Conservation (phyloP, 176 grass and related monocot species). For the Luzula sylvatica region DNA sequence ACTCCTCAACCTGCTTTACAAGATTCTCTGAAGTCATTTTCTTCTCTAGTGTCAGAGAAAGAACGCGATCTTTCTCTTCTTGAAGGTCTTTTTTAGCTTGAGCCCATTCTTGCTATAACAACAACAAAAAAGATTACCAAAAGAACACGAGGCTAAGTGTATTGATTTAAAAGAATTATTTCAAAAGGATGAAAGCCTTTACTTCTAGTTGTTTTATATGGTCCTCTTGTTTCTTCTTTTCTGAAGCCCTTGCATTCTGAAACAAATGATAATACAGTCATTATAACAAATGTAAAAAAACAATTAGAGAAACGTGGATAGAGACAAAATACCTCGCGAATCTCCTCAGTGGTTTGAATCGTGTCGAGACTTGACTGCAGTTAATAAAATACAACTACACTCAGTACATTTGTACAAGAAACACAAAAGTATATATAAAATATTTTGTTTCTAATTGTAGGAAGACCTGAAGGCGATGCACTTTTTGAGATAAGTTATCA, state of each 20-base stretch:
- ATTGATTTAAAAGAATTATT: slow-evolving; percentile 3
- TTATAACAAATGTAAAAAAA: slow-evolving; percentile 11
- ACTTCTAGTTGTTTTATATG: slow-evolving; percentile 72
- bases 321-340: slow-evolving; percentile 66
- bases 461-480: slow-evolving; percentile 78
- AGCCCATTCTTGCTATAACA: slow-evolving; percentile 86
- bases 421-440: background rate
- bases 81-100: slow-evolving; percentile 91
- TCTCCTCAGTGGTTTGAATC: slow-evolving; percentile 60
- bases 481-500: slow-evolving; percentile 47
- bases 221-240: slow-evolving; percentile 62
- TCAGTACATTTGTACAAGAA: slow-evolving; percentile 12
- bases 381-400: slow-evolving; percentile 8
- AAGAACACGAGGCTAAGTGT: slow-evolving; percentile 17
- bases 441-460: background rate
- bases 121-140: background rate
- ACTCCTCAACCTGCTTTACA: slow-evolving; percentile 73
- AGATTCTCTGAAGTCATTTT: slow-evolving; percentile 51
- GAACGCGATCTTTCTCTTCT: slow-evolving; percentile 78
- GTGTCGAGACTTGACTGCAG: slow-evolving; percentile 79
- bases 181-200: slow-evolving; percentile 24
- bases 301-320: slow-evolving; percentile 1
- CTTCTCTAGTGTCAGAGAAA: slow-evolving; percentile 61
- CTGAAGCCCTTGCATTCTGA: slow-evolving; percentile 67
- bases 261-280: slow-evolving; percentile 26